Base-by-base conservation (phyloP, 805 yeast species). In the Kuraishia hungarica region DNA sequence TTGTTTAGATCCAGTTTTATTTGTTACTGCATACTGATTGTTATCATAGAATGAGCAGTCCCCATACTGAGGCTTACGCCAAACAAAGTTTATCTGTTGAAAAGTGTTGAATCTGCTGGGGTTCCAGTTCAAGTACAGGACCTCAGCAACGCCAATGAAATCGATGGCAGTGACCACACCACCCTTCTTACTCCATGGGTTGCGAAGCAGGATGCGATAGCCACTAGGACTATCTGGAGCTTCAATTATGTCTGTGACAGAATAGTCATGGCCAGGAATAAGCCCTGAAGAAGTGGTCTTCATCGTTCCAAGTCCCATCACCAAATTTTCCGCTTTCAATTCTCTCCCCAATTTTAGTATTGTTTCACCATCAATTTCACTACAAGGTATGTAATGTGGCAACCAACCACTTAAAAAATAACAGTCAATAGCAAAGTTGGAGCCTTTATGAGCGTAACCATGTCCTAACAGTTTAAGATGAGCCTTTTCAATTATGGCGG, bases 401-500 rank as follows among this genome's bases (percentile, higher is more conserved):
- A 86, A 65, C 84, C 87, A 90, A 1, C 92, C 90, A 1, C 83
- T 74, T 2, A 91, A 60, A 48, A 82, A 67, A 61, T 71, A 88
- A 0, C 87, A 78, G 62, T 88, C 97, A 15, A 77, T 71, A 1
- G 87, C 86, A 62, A 88, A 81, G 64, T 90, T 89, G 0, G 96
- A 89, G 0, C 97, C 97, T 1, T 65, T 62, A 51, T 83, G 79
- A n/a, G 72, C 72, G 61, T 86, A 86, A 2, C 89, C 86, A 26
- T 67, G 57, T 2, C 72, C 69, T 1, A 68, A 76, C 67, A 86
- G 65, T 60, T 81, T 80, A 56, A 90, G 70, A 62, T 81, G 87
- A 0, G 96, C 94, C 61, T 87, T 84, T 66, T 91, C 97, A 1
- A 88, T 59, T n/a, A 89, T 60, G 0, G 89, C 86, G 0, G 92